Conservation (phyloP, 1,284 basidiomycete species). For the Puccinia horiana region DNA sequence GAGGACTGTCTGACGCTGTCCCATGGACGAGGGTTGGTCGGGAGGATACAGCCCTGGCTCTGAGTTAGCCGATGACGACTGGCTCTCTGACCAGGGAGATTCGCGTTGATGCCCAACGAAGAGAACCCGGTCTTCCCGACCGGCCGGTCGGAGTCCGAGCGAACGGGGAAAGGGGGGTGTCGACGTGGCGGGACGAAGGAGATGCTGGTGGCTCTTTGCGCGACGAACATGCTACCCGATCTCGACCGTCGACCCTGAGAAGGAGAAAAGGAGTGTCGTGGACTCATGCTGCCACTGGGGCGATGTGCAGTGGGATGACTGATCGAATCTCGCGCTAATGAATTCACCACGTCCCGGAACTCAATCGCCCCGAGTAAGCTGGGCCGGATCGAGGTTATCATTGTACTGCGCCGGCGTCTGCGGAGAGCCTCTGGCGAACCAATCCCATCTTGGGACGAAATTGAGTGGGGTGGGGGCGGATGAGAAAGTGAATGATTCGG, state of each 20-base stretch:
- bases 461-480: background rate
- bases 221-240: background rate
- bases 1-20: background rate
- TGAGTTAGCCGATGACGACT: background rate
- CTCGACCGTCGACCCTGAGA: slow-evolving; percentile 6
- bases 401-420: background rate
- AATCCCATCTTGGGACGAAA: slow-evolving; percentile 6
- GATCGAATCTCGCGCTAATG: slow-evolving; percentile 65
- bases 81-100: background rate
- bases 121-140: slow-evolving; percentile 4
- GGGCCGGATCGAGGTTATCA: slow-evolving; percentile 26
- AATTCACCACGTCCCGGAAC: slow-evolving; percentile 83
- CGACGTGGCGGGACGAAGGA: background rate
- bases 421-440: background rate
- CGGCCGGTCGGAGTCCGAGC: background rate
- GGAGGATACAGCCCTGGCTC: slow-evolving; percentile 2
- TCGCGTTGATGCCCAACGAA: background rate
- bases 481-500: background rate
- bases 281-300: background rate
- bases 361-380: slow-evolving; percentile 90
- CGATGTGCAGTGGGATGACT: background rate
- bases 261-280: background rate
- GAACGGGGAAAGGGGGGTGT: background rate
- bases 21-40: background rate
- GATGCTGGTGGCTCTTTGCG: background rate